Conservation (phyloP, 306 rosid genomes). For the Citrullus amarus region DNA sequence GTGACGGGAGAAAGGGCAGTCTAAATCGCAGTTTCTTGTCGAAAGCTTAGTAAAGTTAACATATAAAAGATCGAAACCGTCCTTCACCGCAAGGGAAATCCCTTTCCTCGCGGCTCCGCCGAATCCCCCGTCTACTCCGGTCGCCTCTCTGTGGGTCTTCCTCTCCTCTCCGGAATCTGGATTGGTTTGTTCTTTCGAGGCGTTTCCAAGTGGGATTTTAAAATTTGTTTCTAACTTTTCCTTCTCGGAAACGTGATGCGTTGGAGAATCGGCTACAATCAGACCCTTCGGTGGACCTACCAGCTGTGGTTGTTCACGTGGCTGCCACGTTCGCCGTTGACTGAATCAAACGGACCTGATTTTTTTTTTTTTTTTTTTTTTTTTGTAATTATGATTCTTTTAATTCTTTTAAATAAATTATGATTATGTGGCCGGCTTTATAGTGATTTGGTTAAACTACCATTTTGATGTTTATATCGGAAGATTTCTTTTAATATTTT, state of each 20-base stretch:
- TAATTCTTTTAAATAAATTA: too few relatives aligned
- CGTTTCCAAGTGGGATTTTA: neutral
- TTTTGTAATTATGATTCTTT: too few relatives aligned
- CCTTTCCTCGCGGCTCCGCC: constrained; percentile 18
- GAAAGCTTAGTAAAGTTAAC: neutral
- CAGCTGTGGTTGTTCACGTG: neutral
- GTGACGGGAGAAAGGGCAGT: constrained; percentile 23
- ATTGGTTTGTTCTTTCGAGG: neutral
- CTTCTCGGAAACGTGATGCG: neutral
- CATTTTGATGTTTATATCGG: too few relatives aligned
- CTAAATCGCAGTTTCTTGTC: neutral
- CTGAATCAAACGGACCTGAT: neutral
- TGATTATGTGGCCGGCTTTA: too few relatives aligned
- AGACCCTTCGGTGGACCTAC: neutral
- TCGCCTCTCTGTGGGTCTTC: neutral
- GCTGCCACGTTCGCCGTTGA: neutral
- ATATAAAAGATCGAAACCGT: constrained; percentile 13
- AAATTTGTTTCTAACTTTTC: neutral
- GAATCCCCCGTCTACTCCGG: neutral
- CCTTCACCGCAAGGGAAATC: constrained; percentile 18
- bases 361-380: neutral
- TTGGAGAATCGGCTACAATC: neutral
- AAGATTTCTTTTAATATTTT: too few relatives aligned
- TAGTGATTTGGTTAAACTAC: too few relatives aligned
- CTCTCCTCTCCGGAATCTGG: neutral